Evolutionary conservation across 179 eudicot species (phyloP).

Genomic region (Corrigiola litoralis): DNA sequence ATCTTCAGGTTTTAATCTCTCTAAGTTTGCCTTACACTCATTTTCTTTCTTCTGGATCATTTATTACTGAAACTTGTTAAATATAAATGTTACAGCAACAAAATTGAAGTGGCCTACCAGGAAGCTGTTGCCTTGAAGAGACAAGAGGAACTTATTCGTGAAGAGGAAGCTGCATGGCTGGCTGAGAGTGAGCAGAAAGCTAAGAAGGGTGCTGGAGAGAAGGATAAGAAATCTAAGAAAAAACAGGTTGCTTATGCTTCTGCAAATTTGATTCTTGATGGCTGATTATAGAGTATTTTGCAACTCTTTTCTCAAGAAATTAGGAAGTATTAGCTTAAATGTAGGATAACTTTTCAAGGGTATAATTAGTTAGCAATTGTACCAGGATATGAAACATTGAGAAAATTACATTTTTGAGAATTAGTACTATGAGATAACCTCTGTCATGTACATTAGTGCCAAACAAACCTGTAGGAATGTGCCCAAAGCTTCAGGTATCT

Average conservation of each 20-base stretch:
- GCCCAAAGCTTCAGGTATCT: not conserved
- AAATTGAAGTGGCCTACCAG: slow-evolving; percentile 88
- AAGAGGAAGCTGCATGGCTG: slow-evolving; percentile 83
- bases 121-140: slow-evolving; percentile 89
- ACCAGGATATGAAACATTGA: too few species aligned
- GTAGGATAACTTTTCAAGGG: too few species aligned
- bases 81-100: slow-evolving; percentile 47
- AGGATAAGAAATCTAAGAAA: slow-evolving; percentile 84
- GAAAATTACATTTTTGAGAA: not conserved
- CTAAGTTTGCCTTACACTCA: not conserved
- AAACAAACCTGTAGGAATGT: not conserved
- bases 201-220: slow-evolving; percentile 61
- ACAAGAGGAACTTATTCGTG: slow-evolving; percentile 98
- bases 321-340: not conserved
- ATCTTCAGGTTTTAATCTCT: slow-evolving; percentile 60
- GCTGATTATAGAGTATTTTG: not conserved
- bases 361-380: too few species aligned
- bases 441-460: not conserved
- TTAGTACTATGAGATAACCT: not conserved
- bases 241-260: slow-evolving; percentile 62
- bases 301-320: not conserved
- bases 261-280: not conserved
- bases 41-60: not conserved
- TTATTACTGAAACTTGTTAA: not conserved
- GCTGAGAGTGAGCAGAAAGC: slow-evolving; percentile 84